Evolutionary conservation across 2,329 filamentous ascomycete species (phyloP).

Genomic region (Calonectria pteridis): DNA sequence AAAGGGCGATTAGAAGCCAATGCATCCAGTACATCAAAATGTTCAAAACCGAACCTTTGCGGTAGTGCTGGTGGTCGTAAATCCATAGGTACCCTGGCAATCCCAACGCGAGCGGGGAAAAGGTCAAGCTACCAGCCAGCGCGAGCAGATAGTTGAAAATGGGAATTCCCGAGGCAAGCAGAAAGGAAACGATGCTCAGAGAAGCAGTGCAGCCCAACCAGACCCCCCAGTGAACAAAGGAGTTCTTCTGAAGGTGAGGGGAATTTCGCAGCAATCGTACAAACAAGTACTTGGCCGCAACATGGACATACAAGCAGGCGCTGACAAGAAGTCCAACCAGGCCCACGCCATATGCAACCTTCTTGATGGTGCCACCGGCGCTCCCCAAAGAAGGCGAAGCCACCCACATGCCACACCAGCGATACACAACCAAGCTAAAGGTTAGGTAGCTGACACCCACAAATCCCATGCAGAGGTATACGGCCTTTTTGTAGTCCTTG

Average conservation of each 20-base stretch:
- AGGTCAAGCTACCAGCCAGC: constrained; percentile 45
- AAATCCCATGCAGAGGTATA: constrained; percentile 70
- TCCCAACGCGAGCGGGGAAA: constrained; percentile 51
- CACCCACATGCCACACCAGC: constrained; percentile 72
- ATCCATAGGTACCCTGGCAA: constrained; percentile 53
- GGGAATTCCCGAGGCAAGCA: constrained; percentile 50
- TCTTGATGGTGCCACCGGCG: constrained; percentile 70
- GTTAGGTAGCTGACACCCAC: constrained; percentile 69
- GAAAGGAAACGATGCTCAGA: constrained; percentile 46
- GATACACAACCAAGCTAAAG: constrained; percentile 71
- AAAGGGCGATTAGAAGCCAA: constrained; percentile 51
- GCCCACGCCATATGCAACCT: constrained; percentile 71
- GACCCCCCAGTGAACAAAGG: constrained; percentile 49
- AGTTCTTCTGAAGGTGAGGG: constrained; percentile 51
- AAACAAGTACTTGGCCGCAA: constrained; percentile 54
- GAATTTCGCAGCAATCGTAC: constrained; percentile 54
- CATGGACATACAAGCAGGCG: constrained; percentile 30
- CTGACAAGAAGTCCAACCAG: constrained; percentile 51
- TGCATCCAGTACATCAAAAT: constrained; percentile 48
- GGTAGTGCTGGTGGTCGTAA: constrained; percentile 50
- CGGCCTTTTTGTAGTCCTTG: constrained; percentile 49
- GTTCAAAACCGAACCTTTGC: constrained; percentile 44
- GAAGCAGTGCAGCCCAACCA: constrained; percentile 51
- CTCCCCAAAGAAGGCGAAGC: constrained; percentile 72
- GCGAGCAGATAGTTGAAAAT: constrained; percentile 44